Base-by-base conservation (phyloP, 1,284 basidiomycete genomes). In the Heterobasidion irregulare region DNA sequence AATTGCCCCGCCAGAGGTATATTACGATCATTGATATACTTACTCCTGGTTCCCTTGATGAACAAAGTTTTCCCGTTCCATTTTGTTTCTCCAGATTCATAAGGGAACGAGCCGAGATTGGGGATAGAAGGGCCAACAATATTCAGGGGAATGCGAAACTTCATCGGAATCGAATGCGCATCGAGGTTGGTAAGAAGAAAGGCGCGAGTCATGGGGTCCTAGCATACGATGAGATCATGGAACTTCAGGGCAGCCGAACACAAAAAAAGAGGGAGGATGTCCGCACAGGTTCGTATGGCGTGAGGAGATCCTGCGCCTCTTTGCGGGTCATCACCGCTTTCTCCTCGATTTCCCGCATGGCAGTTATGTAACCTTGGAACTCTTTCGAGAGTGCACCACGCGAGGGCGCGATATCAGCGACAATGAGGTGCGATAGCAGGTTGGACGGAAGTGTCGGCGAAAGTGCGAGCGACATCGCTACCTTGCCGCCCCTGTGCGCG, bases 111-210 rank as follows among this genome's bases (percentile, higher is more conserved):
- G 2, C 90, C 92, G 3, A 94, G 74, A 32, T 83, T 79, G 0
- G 76, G 66, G 4, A 94, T 81, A 0, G 81, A 75, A 5, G 78
- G 71, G 5, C 75, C 74, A 41, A 95, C 73, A 45, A 83, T 80
- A 8, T 83, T 74, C 8, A 94, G 66, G 0, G 92, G 92, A 19
- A 94, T 76, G 12, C 82, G 78, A 68, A 94, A 94, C 57, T 72
- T 77, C 51, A 82, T 72, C 34, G 75, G 63, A 47, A 68, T 58
- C 41, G 64, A 58, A 48, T 68, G 62, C 8, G 72, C 64, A 12
- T 79, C 67, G 2, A 95, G 76, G 68, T 95, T 95, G 10, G 92
- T 94, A 43, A 94, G 75, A 15, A 95, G 75, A 70, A 94, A 95
- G 15, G 85, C 82, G 32, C 89, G 83, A 32, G 88, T 76, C 53